Evolutionary conservation across 2,329 filamentous ascomycete genomes (phyloP).

Genomic region (Xylaria digitata): DNA sequence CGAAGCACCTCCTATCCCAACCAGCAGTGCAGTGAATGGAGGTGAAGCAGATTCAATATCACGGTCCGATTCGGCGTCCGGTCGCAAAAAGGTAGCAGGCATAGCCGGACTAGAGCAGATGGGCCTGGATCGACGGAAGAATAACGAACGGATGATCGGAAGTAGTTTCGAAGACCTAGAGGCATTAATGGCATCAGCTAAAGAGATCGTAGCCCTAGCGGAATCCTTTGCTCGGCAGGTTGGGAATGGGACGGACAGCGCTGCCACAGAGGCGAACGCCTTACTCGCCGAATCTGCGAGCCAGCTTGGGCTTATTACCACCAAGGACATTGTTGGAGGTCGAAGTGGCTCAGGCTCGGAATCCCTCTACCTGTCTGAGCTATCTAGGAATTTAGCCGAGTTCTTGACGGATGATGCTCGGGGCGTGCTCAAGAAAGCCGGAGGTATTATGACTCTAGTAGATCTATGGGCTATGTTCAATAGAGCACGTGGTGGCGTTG

Average conservation of each 20-base stretch:
- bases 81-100: conserved; percentile 74
- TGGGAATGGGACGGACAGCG: conserved; percentile 65
- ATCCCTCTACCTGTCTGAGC: conserved; percentile 87
- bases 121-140: conserved; percentile 84
- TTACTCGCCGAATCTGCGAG: conserved; percentile 84
- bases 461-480: conserved; percentile 97
- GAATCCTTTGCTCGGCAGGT: conserved; percentile 83
- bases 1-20: conserved; percentile 87
- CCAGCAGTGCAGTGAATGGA: conserved; percentile 57
- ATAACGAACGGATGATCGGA: conserved; percentile 92
- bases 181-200: conserved; percentile 95
- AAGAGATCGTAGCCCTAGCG: conserved; percentile 93
- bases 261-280: conserved; percentile 75
- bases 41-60: conserved; percentile 50
- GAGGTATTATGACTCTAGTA: conserved; percentile 88
- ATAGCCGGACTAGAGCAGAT: conserved; percentile 93
- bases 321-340: conserved; percentile 91
- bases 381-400: conserved; percentile 86
- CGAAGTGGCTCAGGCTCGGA: conserved; percentile 73
- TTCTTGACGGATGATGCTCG: conserved; percentile 87
- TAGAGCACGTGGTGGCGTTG: conserved; percentile 88
- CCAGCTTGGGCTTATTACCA: conserved; percentile 89
- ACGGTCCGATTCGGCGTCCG: conserved; percentile 43
- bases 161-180: conserved; percentile 96
- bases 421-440: conserved; percentile 80